Base-by-base conservation (phyloP, 2,329 filamentous ascomycete genomes). In the Onygena corvina region DNA sequence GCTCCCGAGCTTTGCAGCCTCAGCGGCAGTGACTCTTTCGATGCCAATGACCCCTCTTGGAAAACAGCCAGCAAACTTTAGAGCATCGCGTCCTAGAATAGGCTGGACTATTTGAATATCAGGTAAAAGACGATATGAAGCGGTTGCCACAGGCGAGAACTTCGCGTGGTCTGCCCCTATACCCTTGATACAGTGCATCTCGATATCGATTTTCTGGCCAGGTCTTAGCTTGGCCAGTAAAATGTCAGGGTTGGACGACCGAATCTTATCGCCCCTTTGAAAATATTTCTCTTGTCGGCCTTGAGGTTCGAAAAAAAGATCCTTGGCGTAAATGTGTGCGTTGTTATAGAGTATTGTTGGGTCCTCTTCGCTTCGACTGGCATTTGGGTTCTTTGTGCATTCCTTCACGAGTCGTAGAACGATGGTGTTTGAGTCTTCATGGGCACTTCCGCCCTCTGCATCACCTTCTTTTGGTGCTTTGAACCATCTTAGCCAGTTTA, bases 141-240 rank as follows among this genome's bases (percentile, higher is more conserved):
- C 92, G 1, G 92, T 95, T 2, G 90, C 89, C 30, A 96, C 92
- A 42, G 92, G 92, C 0, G 87, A 94, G 72, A 92, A 98, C 69
- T 98, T 98, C 59, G 92, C 84, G 67, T 98, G 92, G 67, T 98
- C 92, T 55, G 83, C 80, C 44, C 92, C 92, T 57, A 93, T 81
- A 53, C 93, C 92, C 71, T 95, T 94, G 70, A 94, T 81, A 71
- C 90, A 92, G 72, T 96, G 89, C 77, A 94, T 84, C 57, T 85
- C 81, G 53, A 95, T 73, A 61, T 86, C 77, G 60, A 98, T 86
- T 59, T 80, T 78, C 73, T 98, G 93, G 3, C 84, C 85, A 0
- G 93, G 92, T 23, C 92, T 81, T 67, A 98, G 72, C 73, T 98
- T 98, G 53, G 88, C 88, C 63, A 98, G 81, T 50, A 98, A 72